These are phyloP conservation scores for Eleusine indica DNA, from an alignment of 176 grass and related monocot genomes.

Conservation along the genomic window DNA sequence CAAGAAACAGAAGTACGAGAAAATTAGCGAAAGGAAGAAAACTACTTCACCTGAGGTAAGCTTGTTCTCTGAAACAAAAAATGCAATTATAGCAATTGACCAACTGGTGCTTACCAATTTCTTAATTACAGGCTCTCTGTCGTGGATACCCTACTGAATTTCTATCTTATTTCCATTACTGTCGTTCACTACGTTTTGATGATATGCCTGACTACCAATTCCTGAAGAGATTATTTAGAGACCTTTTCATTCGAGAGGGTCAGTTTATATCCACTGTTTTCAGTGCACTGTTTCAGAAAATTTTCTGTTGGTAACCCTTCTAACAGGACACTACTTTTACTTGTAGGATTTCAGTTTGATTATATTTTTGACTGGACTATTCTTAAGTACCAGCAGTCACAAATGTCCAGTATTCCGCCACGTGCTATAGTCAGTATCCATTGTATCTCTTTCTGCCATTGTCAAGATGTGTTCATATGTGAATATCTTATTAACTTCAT, in stretches of 20 bases:
- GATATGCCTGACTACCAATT: slow-evolving; percentile 81
- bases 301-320: neutral
- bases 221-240: slow-evolving; percentile 82
- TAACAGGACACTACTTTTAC: slow-evolving; percentile 29
- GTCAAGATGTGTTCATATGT: neutral
- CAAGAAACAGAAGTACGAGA: slow-evolving; percentile 96
- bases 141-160: slow-evolving; percentile 82
- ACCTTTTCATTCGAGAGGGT: slow-evolving; percentile 95
- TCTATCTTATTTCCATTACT: slow-evolving; percentile 81
- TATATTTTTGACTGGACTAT: slow-evolving; percentile 99
- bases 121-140: slow-evolving; percentile 59
- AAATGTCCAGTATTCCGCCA: slow-evolving; percentile 69
- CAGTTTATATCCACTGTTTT: slow-evolving; percentile 27
- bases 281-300: neutral
- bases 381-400: slow-evolving; percentile 90
- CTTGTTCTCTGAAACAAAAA: neutral
- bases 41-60: slow-evolving; percentile 84
- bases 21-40: slow-evolving; percentile 86
- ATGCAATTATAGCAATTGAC: slow-evolving; percentile 9
- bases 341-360: slow-evolving; percentile 92
- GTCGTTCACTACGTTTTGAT: slow-evolving; percentile 80
- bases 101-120: slow-evolving; percentile 12
- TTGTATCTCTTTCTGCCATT: slow-evolving; percentile 13
- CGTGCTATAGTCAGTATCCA: slow-evolving; percentile 62
- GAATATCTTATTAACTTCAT: slow-evolving; percentile 30